Evolutionary conservation across 495 filamentous ascomycete species (phyloP), one percentile per base, ranked within the genome.

Genomic region (Tuber calosporum): DNA sequence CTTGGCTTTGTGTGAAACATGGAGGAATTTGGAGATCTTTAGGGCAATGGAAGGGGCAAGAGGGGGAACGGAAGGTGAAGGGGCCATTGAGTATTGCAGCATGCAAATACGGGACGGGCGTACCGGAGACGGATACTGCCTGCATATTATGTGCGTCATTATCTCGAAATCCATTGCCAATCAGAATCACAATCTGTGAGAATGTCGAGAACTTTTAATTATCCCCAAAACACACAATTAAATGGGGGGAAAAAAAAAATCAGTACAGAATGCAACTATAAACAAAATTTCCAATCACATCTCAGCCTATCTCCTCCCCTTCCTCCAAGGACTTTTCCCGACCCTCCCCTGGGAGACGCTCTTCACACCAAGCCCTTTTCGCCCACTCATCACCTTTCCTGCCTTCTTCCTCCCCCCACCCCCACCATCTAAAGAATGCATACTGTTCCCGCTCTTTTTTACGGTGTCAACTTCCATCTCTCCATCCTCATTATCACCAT

Each of bases 401-500:
- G 53, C 11, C 15, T 77, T 72, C 1, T 42, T 30, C 67, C 42
- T 68, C 40, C 73, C 73, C 17, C 80, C 79, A 43, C 76, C 80
- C 37, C 68, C 77, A 7, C 78, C 79, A 0, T 11, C n/a, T 40
- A 67, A 68, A 67, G 74, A 73, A 76, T 74, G 62, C 3, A 68
- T 73, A 6, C 72, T 84, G 73, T 86, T 86, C 73, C 85, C 84
- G 11, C 81, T 83, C 68, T 84, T 82, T 19, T 87, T 86, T 71
- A 85, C 88, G 42, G 26, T 34, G 13, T 62, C 53, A 19, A 62
- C 26, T 19, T 62, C 53, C 8, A 67, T 39, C 36, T 68, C 69
- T 20, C 68, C 75, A 67, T 77, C 67, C 1, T 43, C 69, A 6
- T 66, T 45, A 72, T 89, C 89, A 79, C 92, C 91, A 36, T 90